A percentile compares a stretch with the other conserved stretches of the same genome.
These are phyloP conservation scores for Alternaria gaisen DNA, from an alignment of 2,329 filamentous ascomycete genomes.

Conservation along the genomic window DNA sequence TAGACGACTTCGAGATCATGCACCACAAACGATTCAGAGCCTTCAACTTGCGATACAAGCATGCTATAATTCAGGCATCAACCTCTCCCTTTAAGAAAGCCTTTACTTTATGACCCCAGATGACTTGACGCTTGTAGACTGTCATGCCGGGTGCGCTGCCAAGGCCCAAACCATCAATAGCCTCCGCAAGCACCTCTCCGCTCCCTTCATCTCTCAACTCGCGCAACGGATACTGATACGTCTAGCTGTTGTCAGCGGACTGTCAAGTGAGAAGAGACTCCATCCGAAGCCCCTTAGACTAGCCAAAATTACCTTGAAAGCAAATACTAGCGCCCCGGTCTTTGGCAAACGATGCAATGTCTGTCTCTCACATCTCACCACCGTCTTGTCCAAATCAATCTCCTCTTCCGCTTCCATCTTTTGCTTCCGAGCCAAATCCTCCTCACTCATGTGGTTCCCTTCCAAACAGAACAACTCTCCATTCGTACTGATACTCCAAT, in stretches of 20 bases:
- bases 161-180: slow-evolving; percentile 66
- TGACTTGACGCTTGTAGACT: slow-evolving; percentile 65
- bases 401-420: slow-evolving; percentile 33
- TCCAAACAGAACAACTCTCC: slow-evolving; percentile 51
- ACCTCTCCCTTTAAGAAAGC: slow-evolving; percentile 55
- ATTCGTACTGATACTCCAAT: slow-evolving; percentile 61
- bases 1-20: background rate
- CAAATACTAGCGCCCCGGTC: slow-evolving; percentile 65
- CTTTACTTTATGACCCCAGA: slow-evolving; percentile 66
- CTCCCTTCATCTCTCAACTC: slow-evolving; percentile 66
- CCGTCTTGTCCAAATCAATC: slow-evolving; percentile 55
- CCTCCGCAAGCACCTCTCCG: slow-evolving; percentile 62
- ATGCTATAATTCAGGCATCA: slow-evolving; percentile 13
- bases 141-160: slow-evolving; percentile 67
- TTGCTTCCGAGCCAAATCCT: slow-evolving; percentile 37
- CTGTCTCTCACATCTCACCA: slow-evolving; percentile 67
- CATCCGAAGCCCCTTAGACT: background rate
- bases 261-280: background rate
- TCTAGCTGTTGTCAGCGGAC: slow-evolving; percentile 39
- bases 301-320: slow-evolving; percentile 57
- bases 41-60: background rate
- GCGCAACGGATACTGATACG: slow-evolving; percentile 65
- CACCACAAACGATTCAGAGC: background rate
- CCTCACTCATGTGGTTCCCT: slow-evolving; percentile 57
- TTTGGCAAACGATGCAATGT: slow-evolving; percentile 67